Evolutionary conservation across 164 flowering plant genomes (phyloP).

Genomic region (Magnolia changhungtana): DNA sequence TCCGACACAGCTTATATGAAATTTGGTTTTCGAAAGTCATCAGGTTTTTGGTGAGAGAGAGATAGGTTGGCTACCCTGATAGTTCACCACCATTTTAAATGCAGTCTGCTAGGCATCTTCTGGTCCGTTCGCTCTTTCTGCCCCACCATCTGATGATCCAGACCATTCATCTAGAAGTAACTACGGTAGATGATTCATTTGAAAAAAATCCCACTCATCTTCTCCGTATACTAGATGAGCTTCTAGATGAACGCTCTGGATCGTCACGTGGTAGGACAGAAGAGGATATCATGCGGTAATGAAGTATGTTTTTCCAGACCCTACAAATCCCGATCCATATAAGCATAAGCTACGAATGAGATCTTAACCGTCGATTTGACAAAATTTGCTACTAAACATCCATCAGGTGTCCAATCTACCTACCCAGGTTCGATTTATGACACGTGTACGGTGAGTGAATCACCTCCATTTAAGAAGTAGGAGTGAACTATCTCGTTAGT

Average conservation of each 20-base stretch:
- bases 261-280: neutral
- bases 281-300: no score
- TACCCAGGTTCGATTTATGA: neutral
- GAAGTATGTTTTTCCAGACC: no score
- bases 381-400: neutral
- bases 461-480: neutral
- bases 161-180: no score
- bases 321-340: no score
- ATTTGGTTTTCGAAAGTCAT: constrained; percentile 32
- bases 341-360: no score
- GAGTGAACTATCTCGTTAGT: neutral
- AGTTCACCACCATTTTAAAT: neutral
- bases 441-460: neutral
- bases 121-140: no score
- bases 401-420: neutral
- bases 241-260: neutral
- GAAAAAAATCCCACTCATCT: neutral
- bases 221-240: neutral
- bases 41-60: constrained; percentile 10
- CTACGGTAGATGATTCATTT: no score
- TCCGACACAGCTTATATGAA: constrained; percentile 29
- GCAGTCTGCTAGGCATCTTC: no score
- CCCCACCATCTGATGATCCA: no score
- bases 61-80: neutral
- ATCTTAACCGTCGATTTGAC: no score